A percentile compares a stretch with the other conserved stretches of the same genome.
phyloP scores from a whole-genome alignment of 345 rosid genomes.

The Eucalyptus polyanthemos region DNA sequence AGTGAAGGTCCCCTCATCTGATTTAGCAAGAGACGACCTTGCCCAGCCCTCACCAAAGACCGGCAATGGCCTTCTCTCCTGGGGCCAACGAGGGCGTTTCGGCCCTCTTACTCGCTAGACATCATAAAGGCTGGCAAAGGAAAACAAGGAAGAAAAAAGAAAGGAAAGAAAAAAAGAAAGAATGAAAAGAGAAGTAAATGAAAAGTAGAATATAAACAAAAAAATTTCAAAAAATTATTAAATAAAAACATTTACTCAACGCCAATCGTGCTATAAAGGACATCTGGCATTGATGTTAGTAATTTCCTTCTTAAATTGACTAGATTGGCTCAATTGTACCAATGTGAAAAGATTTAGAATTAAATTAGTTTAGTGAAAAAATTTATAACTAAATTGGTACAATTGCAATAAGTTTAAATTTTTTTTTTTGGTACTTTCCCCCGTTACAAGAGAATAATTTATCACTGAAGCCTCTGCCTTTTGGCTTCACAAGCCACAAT shows the following conservation, averaged over 20 bases:
- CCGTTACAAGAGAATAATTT: background rate
- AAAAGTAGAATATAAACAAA: too few species aligned
- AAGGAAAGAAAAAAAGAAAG: too few species aligned
- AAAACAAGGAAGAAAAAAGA: too few species aligned
- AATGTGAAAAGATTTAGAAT: background rate
- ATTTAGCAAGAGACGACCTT: background rate
- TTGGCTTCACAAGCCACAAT: background rate
- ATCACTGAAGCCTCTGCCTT: background rate
- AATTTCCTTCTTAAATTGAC: too few species aligned
- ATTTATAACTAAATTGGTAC: too few species aligned
- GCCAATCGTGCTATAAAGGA: accelerated
- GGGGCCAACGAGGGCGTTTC: accelerated
- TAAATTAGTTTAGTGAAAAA: too few species aligned
- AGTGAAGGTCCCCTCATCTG: background rate
- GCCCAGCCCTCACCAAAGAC: background rate
- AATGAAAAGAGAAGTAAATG: too few species aligned
- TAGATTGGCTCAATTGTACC: background rate
- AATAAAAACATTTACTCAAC: too few species aligned
- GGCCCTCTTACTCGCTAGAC: background rate
- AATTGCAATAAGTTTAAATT: too few species aligned
- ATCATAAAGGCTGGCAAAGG: too few species aligned
- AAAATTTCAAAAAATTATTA: accelerated
- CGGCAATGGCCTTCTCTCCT: background rate
- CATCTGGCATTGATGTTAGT: accelerated
- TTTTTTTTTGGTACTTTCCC: background rate